Conservation (phyloP, 163 green algal species). For the Coccomyxa subellipsoidea region DNA sequence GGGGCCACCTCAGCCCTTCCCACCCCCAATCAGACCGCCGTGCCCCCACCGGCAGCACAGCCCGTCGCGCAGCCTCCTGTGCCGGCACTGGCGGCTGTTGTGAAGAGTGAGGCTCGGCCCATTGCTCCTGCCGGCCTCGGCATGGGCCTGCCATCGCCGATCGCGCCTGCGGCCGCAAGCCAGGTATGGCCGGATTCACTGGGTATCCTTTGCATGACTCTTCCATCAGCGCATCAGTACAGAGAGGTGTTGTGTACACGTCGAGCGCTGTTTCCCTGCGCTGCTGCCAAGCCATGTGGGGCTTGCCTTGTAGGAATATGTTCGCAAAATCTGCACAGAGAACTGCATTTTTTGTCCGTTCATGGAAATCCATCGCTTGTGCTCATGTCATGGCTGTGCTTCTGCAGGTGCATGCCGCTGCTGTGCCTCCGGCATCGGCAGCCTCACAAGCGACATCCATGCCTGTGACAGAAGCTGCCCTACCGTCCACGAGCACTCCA, state of each 20-base stretch:
- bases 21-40: not conserved
- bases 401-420: not conserved
- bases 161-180: not conserved
- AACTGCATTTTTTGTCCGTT: too few species aligned
- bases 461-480: not conserved
- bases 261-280: too few species aligned
- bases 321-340: too few species aligned
- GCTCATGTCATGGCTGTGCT: not conserved
- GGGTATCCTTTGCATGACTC: too few species aligned
- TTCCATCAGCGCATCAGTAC: too few species aligned
- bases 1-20: not conserved
- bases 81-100: not conserved
- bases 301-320: not conserved
- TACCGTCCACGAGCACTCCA: not conserved
- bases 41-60: not conserved
- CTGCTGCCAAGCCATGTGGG: too few species aligned
- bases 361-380: not conserved
- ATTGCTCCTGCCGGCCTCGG: not conserved
- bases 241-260: too few species aligned
- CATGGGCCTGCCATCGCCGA: not conserved
- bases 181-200: too few species aligned
- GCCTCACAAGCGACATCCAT: too few species aligned
- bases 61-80: not conserved
- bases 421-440: not conserved
- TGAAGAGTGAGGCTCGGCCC: not conserved